Percentiles rank a stretch among this genome's conserved stretches.
Conservation (phyloP, 305 asterid genomes). For the Rubia tinctorum region DNA sequence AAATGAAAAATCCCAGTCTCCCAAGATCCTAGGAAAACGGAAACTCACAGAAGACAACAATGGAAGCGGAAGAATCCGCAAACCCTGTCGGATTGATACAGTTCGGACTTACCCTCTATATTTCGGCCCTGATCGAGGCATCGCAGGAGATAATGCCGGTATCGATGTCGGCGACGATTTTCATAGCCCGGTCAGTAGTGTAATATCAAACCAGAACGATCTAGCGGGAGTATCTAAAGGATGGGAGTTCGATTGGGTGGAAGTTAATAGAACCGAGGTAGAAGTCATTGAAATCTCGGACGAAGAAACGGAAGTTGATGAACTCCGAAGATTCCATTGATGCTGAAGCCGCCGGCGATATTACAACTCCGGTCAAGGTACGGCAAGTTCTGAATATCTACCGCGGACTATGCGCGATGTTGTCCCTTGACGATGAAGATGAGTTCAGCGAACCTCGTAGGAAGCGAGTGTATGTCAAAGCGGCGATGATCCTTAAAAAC, state of each 20-base stretch:
- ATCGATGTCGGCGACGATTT: not conserved
- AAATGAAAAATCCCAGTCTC: not conserved
- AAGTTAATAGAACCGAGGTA: not conserved
- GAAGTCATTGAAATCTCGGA: conserved; percentile 6
- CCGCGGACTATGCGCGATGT: conserved; percentile 11
- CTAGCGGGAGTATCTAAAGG: not conserved
- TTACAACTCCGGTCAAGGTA: conserved; percentile 15
- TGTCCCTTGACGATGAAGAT: conserved; percentile 13
- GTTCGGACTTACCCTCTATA: not conserved
- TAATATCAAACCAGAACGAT: not conserved
- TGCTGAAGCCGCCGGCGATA: conserved; percentile 20
- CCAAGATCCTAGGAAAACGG: not conserved
- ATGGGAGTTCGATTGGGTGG: conserved; percentile 2
- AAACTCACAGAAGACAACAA: not conserved
- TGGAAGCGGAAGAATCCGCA: not conserved
- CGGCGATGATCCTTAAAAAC: conserved; percentile 22
- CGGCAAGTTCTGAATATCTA: conserved; percentile 16
- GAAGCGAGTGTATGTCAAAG: conserved; percentile 18
- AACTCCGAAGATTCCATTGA: conserved; percentile 20
- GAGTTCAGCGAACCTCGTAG: not conserved
- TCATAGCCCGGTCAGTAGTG: not conserved
- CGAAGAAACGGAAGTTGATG: not conserved
- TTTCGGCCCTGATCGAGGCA: not conserved
- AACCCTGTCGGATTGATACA: not conserved
- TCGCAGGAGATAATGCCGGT: not conserved